A percentile compares a stretch with the other conserved stretches of the same genome.
Evolutionary conservation across 2,329 filamentous ascomycete genomes (phyloP).

Genomic region (Aspergillus sp.): DNA sequence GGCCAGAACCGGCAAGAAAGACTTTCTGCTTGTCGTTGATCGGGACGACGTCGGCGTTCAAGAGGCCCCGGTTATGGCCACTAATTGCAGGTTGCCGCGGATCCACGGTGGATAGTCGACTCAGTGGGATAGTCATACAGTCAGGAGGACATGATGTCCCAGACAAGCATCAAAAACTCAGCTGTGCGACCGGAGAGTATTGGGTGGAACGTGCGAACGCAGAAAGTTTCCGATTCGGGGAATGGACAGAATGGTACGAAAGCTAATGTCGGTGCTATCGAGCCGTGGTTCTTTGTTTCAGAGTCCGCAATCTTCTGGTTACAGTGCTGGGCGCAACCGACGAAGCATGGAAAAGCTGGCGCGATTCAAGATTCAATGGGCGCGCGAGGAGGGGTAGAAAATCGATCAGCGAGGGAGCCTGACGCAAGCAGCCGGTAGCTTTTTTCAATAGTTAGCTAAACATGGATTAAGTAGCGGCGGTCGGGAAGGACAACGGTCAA

Average conservation of each 20-base stretch:
- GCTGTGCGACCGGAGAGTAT: conserved; percentile 10
- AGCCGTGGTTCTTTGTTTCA: neutral
- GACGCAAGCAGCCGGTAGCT: conserved; percentile 8
- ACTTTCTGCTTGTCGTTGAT: conserved; percentile 30
- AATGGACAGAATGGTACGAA: neutral
- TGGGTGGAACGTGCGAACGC: neutral
- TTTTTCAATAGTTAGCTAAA: conserved; percentile 11
- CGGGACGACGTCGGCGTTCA: conserved; percentile 29
- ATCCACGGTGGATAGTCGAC: conserved; percentile 20
- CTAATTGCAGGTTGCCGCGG: conserved; percentile 22
- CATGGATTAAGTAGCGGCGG: conserved; percentile 1
- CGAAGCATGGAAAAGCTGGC: neutral
- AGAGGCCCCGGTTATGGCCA: conserved; percentile 20
- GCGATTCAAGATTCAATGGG: neutral
- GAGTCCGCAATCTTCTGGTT: neutral
- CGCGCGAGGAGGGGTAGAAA: conserved; percentile 9
- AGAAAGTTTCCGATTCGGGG: conserved; percentile 7
- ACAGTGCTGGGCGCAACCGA: neutral
- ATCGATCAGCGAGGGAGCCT: conserved; percentile 6
- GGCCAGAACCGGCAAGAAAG: conserved; percentile 25
- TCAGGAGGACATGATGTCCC: conserved; percentile 27
- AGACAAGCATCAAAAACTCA: conserved; percentile 4
- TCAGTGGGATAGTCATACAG: conserved; percentile 24
- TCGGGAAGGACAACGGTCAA: conserved; percentile 11
- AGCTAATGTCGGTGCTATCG: neutral